Evolutionary conservation across 495 filamentous ascomycete genomes (phyloP).

Genomic region (Trichoderma asperelloides): DNA sequence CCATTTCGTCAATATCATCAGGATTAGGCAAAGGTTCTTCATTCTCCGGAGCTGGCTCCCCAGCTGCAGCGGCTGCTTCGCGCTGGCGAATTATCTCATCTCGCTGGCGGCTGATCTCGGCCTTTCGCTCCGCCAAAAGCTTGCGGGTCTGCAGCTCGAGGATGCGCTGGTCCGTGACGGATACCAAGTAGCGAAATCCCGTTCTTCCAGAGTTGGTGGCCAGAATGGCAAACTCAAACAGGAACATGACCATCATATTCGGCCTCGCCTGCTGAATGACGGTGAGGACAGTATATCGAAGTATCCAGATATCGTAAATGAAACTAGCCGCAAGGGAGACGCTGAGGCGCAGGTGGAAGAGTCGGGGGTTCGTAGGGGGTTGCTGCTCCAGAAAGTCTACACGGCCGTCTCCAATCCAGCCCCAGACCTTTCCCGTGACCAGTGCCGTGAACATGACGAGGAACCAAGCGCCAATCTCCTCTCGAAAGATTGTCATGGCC

Average conservation of each 20-base stretch:
- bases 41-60: slow-evolving; percentile 31
- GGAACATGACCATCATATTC: slow-evolving; percentile 99
- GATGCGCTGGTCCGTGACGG: slow-evolving; percentile 69
- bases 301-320: slow-evolving; percentile 64
- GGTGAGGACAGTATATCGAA: slow-evolving; percentile 68
- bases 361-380: slow-evolving; percentile 75
- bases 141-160: slow-evolving; percentile 59
- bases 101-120: slow-evolving; percentile 47
- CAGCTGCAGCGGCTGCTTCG: slow-evolving; percentile 37
- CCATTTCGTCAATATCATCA: slow-evolving; percentile 81
- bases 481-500: slow-evolving; percentile 98
- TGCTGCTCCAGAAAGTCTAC: slow-evolving; percentile 94
- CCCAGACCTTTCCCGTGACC: slow-evolving; percentile 93
- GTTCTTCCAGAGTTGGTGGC: slow-evolving; percentile 73
- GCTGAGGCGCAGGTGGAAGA: slow-evolving; percentile 81
- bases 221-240: slow-evolving; percentile 91
- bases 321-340: slow-evolving; percentile 70
- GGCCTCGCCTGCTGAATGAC: slow-evolving; percentile 80
- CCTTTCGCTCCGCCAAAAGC: slow-evolving; percentile 51
- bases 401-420: slow-evolving; percentile 92
- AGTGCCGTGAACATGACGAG: slow-evolving; percentile 90
- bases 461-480: slow-evolving; percentile 89
- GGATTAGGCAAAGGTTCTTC: slow-evolving; percentile 51
- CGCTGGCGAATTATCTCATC: slow-evolving; percentile 56
- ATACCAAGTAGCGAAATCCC: slow-evolving; percentile 64